Base-by-base conservation (phyloP, 2,329 filamentous ascomycete species). In the Dothideomycetes sp. region DNA sequence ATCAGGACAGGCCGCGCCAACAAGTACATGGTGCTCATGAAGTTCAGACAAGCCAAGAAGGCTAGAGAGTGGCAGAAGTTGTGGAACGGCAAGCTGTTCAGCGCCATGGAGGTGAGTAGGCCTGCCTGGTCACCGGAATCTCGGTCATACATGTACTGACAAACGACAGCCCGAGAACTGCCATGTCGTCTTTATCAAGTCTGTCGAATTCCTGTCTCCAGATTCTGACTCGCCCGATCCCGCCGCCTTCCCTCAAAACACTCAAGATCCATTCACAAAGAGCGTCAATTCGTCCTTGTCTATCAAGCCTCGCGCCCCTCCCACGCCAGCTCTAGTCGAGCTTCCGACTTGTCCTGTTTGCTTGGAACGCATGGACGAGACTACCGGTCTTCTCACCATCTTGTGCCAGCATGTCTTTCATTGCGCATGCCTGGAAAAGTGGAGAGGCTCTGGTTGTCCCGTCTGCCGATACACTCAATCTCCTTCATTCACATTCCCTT, bases 351-450 rank as follows among this genome's bases (percentile, higher is more conserved):
- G 91, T 49, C 88, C 91, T 0, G 91, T 98, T 8, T 98, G 91
- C 51, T 73, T 98, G 4, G 91, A 98, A 60, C 81, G 89, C 33
- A 98, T 98, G 91, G 91, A 98, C 55, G 89, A 96, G 59, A 95
- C 88, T 0, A 93, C 87, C 0, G 91, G 91, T 0, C 70, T 98
- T 2, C 76, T 98, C 57, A 98, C 91, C 1, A 96, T 96, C 28
- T 80, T 93, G 20, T 98, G 91, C 58, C 89, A 96, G 55, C 91
- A 98, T 54, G 86, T 96, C 37, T 98, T 98, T 57, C 91, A 98
- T 60, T 96, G 91, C 57, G 88, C 82, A 1, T 98, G 91, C 62
- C 70, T 98, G 1, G 84, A 94, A 55, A 96, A 91, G 57, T 98
- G 91, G 91, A 85, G 84, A 56, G 88, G 89, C 4, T 83, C 80